These are phyloP conservation scores for Elongisporangium prolatum DNA, from an alignment of 352 stramenopile species.

Conservation along the genomic window DNA sequence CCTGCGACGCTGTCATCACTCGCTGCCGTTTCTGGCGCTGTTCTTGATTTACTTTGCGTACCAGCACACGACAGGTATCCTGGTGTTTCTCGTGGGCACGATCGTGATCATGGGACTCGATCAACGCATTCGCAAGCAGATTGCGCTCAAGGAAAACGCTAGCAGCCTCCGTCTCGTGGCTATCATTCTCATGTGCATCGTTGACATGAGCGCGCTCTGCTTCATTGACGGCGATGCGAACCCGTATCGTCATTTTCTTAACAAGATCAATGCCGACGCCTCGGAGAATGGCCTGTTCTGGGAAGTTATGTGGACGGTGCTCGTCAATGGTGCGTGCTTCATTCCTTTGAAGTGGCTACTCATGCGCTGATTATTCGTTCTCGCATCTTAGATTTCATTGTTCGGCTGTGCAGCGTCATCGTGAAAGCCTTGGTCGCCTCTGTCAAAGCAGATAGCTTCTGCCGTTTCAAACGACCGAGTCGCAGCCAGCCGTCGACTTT, in stretches of 20 bases:
- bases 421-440: constrained; percentile 53
- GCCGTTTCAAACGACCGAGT: constrained; percentile 16
- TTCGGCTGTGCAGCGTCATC: constrained; percentile 53
- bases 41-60: constrained; percentile 79
- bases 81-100: constrained; percentile 60
- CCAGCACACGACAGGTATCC: constrained; percentile 64
- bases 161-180: constrained; percentile 41
- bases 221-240: constrained; percentile 60
- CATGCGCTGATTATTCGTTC: too few species aligned
- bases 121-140: constrained; percentile 52
- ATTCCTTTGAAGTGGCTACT: too few species aligned
- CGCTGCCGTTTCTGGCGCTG: constrained; percentile 63
- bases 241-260: constrained; percentile 42
- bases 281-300: constrained; percentile 35
- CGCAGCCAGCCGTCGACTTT: background rate
- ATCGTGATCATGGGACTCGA: constrained; percentile 72
- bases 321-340: constrained; percentile 61
- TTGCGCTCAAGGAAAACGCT: constrained; percentile 74
- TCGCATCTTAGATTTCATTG: constrained; percentile 50
- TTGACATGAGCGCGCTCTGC: constrained; percentile 60
- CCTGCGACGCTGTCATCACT: constrained; percentile 66
- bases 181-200: constrained; percentile 47
- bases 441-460: constrained; percentile 32
- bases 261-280: constrained; percentile 23
- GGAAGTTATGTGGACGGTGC: constrained; percentile 66